Evolutionary conservation across 2,329 filamentous ascomycete species (phyloP), one percentile per base, ranked within the genome.

Genomic region (Hypoxylon sp.): DNA sequence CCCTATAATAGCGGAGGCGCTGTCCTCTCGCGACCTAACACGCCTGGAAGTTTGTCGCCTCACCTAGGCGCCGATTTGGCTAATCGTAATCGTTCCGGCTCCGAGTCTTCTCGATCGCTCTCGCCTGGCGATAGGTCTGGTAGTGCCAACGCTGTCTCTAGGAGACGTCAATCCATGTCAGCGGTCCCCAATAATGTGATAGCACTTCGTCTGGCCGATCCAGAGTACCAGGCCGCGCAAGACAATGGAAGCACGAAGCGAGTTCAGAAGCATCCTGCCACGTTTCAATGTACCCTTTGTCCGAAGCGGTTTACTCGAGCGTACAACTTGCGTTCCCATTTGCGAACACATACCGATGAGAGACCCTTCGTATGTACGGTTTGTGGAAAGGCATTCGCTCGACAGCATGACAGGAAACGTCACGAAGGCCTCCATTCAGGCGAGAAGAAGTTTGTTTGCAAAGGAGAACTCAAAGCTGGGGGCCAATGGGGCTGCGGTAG

Each of bases 391-490:
- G 96, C 96, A 0, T 99, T 99, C 80, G 96, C 96, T 5, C 91
- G 96, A 25, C 96, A 99, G 76, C 96, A 99, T 76, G 96, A 99
- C 77, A 91, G 96, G 47, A 99, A 99, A 80, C 91, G 96, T 39
- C 96, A 99, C 79, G 96, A 99, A 81, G 94, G 95, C 39, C 83
- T 99, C 43, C 96, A 99, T 76, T 96, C 93, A 0, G 96, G 96
- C 43, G 96, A 99, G 81, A 99, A 98, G 87, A 98, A 97, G 76
- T 99, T 98, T 77, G 92, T 98, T 6, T 99, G 96, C 81, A 94
- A 93, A 71, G 96, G 96, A 56, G 92, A 94, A 63, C 88, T 99
- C 52, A 94, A 95, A 71, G 88, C 88, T 1, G 90, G 90, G 48
- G 90, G 90, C 4, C 88, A 91, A 70, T 99, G 96, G 96, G 96